Percentiles rank a stretch among this genome's conserved stretches.
These are phyloP conservation scores for Dichomitus squalens DNA, from an alignment of 1,284 basidiomycete genomes.

Conservation along the genomic window DNA sequence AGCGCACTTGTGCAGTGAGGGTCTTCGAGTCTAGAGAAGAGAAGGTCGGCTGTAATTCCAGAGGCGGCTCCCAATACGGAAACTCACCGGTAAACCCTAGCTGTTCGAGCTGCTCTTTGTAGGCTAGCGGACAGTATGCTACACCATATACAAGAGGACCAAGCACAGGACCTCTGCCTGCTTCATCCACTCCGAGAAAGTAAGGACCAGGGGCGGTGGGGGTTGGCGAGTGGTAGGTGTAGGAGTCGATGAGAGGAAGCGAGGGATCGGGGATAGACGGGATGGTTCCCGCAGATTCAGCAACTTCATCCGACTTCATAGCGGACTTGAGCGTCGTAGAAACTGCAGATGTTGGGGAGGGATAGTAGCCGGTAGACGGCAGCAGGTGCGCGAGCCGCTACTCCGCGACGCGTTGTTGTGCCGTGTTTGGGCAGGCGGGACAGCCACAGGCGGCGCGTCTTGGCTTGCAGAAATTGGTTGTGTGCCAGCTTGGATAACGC, in stretches of 20 bases:
- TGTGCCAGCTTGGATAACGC: too few relatives aligned
- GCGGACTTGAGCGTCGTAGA: too few relatives aligned
- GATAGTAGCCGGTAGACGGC: background rate
- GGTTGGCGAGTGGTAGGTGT: constrained; percentile 80
- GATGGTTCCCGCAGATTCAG: constrained; percentile 7
- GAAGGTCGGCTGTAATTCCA: background rate
- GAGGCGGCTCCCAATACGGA: background rate
- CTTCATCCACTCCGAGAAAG: constrained; percentile 96
- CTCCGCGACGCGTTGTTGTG: constrained; percentile 13
- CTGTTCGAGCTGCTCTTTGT: constrained; percentile 72
- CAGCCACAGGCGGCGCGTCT: background rate
- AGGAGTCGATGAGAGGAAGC: constrained; percentile 61
- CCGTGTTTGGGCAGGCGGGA: constrained; percentile 1
- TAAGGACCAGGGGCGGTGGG: constrained; percentile 70
- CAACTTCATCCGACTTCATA: background rate
- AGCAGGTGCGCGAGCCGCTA: background rate
- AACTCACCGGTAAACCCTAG: constrained; percentile 87
- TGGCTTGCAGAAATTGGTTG: too few relatives aligned
- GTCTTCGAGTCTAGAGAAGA: constrained; percentile 84
- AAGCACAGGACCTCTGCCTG: constrained; percentile 91
- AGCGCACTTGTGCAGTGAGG: constrained; percentile 74
- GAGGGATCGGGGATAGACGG: constrained; percentile 37
- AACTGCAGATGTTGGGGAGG: too few relatives aligned
- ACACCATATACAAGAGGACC: constrained; percentile 96
- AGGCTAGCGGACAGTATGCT: constrained; percentile 87